These are phyloP conservation scores for Panaeolus papilionaceus DNA, from an alignment of 768 basidiomycete species.

Conservation along the genomic window DNA sequence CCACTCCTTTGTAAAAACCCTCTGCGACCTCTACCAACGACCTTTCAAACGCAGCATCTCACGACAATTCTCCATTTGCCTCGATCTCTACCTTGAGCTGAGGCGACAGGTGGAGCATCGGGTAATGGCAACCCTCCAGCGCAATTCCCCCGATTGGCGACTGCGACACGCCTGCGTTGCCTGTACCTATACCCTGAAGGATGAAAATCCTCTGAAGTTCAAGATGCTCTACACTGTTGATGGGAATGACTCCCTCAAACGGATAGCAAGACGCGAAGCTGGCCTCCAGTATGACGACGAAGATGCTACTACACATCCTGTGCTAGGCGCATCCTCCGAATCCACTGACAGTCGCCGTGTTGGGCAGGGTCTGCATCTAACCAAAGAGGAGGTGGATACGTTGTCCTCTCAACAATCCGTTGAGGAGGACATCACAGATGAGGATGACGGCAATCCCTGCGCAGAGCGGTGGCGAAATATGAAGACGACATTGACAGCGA, in stretches of 20 bases:
- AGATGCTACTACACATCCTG: not conserved
- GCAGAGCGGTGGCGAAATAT: conserved; percentile 29
- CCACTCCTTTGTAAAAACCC: conserved; percentile 32
- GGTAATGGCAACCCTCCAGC: conserved; percentile 28
- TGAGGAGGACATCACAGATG: not conserved
- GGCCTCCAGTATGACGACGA: conserved; percentile 3
- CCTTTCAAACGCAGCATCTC: conserved; percentile 17
- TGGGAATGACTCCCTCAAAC: conserved; percentile 37
- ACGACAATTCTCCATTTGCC: conserved; percentile 29
- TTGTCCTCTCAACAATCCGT: not conserved
- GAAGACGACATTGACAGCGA: conserved; percentile 22
- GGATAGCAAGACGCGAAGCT: conserved; percentile 15
- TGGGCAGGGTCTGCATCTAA: too few relatives aligned
- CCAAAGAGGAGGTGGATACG: too few relatives aligned
- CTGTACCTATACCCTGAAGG: not conserved
- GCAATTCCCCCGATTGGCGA: conserved; percentile 31
- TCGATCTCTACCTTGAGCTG: conserved; percentile 33
- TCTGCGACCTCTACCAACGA: conserved; percentile 36
- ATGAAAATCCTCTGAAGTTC: not conserved
- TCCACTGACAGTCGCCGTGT: too few relatives aligned
- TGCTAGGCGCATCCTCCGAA: too few relatives aligned
- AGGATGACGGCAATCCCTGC: conserved; percentile 27
- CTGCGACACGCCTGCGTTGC: not conserved
- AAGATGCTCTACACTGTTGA: conserved; percentile 23
- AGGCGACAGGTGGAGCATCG: not conserved